Percentiles rank a stretch among this genome's conserved stretches.
Evolutionary conservation across 345 rosid species (phyloP).

Genomic region (Syzygium oleosum): DNA sequence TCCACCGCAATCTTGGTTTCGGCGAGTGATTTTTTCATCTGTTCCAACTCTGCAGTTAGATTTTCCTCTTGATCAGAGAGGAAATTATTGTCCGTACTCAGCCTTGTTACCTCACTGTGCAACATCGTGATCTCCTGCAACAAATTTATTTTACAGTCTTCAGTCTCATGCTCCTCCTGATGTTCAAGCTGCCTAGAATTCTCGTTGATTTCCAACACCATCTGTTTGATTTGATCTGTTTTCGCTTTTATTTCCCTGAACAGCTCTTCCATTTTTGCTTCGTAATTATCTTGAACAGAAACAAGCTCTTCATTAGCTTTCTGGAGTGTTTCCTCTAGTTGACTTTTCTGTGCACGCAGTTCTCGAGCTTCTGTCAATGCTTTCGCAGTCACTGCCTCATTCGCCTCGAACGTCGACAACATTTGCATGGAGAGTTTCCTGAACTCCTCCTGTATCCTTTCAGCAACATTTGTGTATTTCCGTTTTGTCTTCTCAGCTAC

Average conservation of each 20-base stretch:
- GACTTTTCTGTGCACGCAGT: slow-evolving; percentile 17
- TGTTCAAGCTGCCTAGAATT: slow-evolving; percentile 18
- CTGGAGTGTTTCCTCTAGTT: slow-evolving; percentile 24
- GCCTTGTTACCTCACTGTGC: neutral
- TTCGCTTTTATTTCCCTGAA: slow-evolving; percentile 12
- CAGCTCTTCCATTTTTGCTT: slow-evolving; percentile 12
- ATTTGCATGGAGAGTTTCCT: slow-evolving; percentile 24
- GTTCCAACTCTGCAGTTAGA: neutral
- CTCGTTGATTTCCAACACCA: slow-evolving; percentile 14
- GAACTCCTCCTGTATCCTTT: slow-evolving; percentile 38
- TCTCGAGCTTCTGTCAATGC: slow-evolving; percentile 27
- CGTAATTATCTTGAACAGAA: slow-evolving; percentile 9
- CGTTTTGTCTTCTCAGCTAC: slow-evolving; percentile 26
- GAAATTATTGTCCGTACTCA: neutral
- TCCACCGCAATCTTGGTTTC: neutral
- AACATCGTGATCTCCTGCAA: neutral
- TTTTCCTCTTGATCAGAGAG: slow-evolving; percentile 1
- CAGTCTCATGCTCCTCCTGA: slow-evolving; percentile 14
- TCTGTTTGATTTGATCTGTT: slow-evolving; percentile 7
- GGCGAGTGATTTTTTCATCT: neutral
- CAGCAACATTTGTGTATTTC: slow-evolving; percentile 23
- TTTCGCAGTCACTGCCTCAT: slow-evolving; percentile 31
- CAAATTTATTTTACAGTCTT: neutral
- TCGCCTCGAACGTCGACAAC: slow-evolving; percentile 28
- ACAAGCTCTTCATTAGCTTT: slow-evolving; percentile 21